Evolutionary conservation across 768 basidiomycete genomes (phyloP), one percentile per base, ranked within the genome.

Genomic region (Phlegmacium glaucopus): DNA sequence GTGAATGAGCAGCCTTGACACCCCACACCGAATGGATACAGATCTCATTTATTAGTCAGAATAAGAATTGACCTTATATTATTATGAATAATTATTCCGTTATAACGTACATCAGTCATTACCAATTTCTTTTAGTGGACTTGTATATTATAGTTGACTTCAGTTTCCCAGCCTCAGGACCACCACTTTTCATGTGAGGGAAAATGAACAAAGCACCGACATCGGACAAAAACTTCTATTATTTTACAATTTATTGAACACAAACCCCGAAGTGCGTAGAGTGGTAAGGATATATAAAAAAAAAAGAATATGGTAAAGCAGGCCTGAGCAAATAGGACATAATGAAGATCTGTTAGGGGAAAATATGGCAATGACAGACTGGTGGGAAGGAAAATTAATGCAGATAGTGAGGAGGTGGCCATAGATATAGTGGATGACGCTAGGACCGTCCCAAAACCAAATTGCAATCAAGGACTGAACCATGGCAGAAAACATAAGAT

Each of bases 241-340:
- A 62, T 62, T 57, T 48, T 62, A 63, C 61, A 63, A 49, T 57
- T 22, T 61, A 60, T 51, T 58, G 56, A 56, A 60, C 55, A 57
- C 49, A 54, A 47, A 55, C 47, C 52, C 55, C 53, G 45, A 51
- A 56, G 54, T 55, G 61, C 55, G 56, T 53, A 49, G 45, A 55
- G 50, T 47, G 50, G 51, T 5, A 22, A 22, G 22, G 22, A 22
- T 22, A 22, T 22, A 22, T 3, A 5, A 22, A 22, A 22, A 22
- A 22, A 53, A 57, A 51, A 54, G 32, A 54, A 51, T 44, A 49
- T 57, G 47, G 48, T 57, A 58, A 55, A 59, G 55, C 56, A 61
- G 50, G 50, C 51, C 46, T 37, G 43, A 48, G 55, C 54, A 60
- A 62, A 57, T 58, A 60, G 49, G 58, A 56, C 57, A 57, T 62